Evolutionary conservation across 208 protist species (phyloP).

Genomic region (Acanthamoeba culbertsoni): DNA sequence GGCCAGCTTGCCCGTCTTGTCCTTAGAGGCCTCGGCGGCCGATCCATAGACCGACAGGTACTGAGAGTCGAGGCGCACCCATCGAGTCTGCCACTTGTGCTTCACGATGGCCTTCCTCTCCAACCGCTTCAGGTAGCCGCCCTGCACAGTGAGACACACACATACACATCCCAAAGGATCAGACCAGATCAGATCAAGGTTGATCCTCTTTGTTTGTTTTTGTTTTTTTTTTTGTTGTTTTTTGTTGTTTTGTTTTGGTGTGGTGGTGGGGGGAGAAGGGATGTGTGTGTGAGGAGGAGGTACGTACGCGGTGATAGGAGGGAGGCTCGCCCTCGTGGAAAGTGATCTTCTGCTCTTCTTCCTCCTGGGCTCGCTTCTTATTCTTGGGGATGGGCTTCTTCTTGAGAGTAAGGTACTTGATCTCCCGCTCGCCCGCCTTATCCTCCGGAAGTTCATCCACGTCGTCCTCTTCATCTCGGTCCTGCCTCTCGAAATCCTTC

Average conservation of each 20-base stretch:
- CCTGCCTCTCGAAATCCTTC: not conserved
- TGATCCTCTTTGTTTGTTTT: no score
- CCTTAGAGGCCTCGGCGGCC: not conserved
- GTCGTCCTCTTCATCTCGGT: not conserved
- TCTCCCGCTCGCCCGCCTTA: constrained; percentile 4
- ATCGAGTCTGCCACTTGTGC: not conserved
- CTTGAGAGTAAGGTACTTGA: constrained; percentile 32
- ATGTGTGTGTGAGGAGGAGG: not conserved
- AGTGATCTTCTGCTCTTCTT: constrained; percentile 11
- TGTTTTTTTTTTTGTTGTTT: no score
- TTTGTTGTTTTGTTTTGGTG: no score
- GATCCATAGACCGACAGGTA: constrained; percentile 11
- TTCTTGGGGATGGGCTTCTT: constrained; percentile 29
- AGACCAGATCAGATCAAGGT: no score
- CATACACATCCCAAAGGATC: not conserved
- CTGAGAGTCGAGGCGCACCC: not conserved
- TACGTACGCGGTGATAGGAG: not conserved
- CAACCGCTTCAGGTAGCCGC: not conserved
- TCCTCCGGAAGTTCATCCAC: not conserved
- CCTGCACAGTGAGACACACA: not conserved
- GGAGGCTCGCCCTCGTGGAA: constrained; percentile 13
- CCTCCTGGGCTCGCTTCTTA: not conserved
- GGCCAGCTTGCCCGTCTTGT: not conserved
- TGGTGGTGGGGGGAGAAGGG: not conserved
- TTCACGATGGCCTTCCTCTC: constrained; percentile 14